Conservation (phyloP, 1,139 yeast species). For the Pichia sp. region DNA sequence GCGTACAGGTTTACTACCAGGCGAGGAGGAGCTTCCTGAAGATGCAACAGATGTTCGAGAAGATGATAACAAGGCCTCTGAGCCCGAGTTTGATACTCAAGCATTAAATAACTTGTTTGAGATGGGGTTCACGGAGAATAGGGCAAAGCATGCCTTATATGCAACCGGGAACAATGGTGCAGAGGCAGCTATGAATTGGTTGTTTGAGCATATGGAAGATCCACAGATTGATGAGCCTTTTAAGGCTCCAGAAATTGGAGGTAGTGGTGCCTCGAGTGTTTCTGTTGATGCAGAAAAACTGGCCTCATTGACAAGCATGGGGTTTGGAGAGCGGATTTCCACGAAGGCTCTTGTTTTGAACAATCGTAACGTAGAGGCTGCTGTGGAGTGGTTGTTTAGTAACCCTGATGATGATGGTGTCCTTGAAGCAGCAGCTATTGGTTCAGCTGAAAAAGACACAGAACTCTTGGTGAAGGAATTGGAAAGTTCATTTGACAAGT, state of each 20-base stretch:
- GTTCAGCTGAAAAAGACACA: conserved; percentile 19
- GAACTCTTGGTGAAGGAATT: conserved; percentile 13
- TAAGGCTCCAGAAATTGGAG: conserved; percentile 25
- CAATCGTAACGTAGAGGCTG: conserved; percentile 59
- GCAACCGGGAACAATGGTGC: conserved; percentile 64
- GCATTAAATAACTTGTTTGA: conserved; percentile 53
- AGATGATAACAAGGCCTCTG: conserved; percentile 4
- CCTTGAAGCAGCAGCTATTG: conserved; percentile 21
- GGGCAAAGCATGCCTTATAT: conserved; percentile 65
- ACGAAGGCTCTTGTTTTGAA: conserved; percentile 63
- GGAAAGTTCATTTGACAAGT: conserved; percentile 20
- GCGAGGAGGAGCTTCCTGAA: conserved; percentile 41
- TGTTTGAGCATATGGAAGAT: conserved; percentile 86
- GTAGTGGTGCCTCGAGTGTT: conserved; percentile 1
- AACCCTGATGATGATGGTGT: conserved; percentile 68
- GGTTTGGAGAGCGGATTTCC: conserved; percentile 61
- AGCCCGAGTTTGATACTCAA: conserved; percentile 52
- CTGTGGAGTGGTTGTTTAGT: conserved; percentile 85
- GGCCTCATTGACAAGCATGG: conserved; percentile 64
- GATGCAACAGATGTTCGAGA: conserved; percentile 32
- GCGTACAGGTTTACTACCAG: conserved; percentile 35
- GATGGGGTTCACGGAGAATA: conserved; percentile 84
- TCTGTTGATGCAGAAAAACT: conserved; percentile 40
- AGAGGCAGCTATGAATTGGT: conserved; percentile 88
- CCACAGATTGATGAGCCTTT: conserved; percentile 68